Evolutionary conservation across 768 basidiomycete species (phyloP).

Genomic region (Mycena galopus): DNA sequence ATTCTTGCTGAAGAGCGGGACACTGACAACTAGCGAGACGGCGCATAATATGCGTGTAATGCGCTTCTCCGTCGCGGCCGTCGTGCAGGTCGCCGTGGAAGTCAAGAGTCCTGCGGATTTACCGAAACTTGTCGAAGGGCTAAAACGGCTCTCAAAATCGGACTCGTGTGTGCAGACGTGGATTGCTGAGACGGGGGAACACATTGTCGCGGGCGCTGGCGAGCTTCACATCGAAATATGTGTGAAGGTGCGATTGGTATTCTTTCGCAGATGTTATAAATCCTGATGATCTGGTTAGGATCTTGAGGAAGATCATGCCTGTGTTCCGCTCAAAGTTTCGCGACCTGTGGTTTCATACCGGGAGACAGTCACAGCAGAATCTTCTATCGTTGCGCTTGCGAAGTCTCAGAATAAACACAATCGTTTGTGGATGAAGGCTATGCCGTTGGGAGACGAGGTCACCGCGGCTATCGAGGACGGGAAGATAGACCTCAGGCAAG

Average conservation of each 20-base stretch:
- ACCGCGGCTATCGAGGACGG: slow-evolving; percentile 93
- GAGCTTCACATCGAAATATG: slow-evolving; percentile 99
- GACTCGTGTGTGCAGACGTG: slow-evolving; percentile 98
- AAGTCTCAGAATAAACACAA: slow-evolving; percentile 99
- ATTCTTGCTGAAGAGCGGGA: slow-evolving; percentile 99
- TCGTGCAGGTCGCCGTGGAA: slow-evolving; percentile 98
- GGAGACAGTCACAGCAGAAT: slow-evolving; percentile 97
- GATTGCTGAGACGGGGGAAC: slow-evolving; percentile 93
- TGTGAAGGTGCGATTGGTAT: slow-evolving; percentile 76
- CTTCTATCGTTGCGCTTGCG: slow-evolving; percentile 94
- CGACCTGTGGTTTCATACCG: slow-evolving; percentile 97
- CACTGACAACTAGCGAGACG: slow-evolving; percentile 96
- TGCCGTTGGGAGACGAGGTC: slow-evolving; percentile 94
- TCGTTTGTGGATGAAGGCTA: slow-evolving; percentile 93
- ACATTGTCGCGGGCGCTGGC: slow-evolving; percentile 99
- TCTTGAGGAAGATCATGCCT: slow-evolving; percentile 99
- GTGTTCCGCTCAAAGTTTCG: slow-evolving; percentile 98
- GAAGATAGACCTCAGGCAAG: slow-evolving; percentile 89
- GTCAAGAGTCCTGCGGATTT: slow-evolving; percentile 99
- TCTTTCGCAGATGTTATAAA: not conserved
- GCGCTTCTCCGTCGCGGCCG: slow-evolving; percentile 99
- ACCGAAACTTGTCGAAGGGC: slow-evolving; percentile 99
- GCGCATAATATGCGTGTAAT: slow-evolving; percentile 99
- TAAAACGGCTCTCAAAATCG: slow-evolving; percentile 99
- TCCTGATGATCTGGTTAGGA: slow-evolving; percentile 69